phyloP scores from a whole-genome alignment of 1,284 basidiomycete genomes.

The Apiotrichum veenhuisii region DNA sequence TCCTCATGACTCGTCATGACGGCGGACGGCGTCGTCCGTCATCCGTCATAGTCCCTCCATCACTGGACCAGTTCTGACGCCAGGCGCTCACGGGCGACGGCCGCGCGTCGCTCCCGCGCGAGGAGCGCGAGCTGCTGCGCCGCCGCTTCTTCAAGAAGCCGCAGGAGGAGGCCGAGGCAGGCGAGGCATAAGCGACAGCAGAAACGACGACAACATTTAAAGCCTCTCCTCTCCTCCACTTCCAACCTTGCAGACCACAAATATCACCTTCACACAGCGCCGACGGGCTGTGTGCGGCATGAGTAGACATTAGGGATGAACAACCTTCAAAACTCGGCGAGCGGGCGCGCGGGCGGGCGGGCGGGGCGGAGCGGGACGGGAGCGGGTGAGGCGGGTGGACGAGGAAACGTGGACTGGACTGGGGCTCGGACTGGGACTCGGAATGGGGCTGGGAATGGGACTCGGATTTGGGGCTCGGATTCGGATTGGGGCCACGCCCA shows the following conservation, averaged over 20 bases:
- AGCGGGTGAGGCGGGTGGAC: not conserved
- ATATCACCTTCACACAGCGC: not conserved
- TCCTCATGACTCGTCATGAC: too few species aligned
- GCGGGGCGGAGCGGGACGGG: not conserved
- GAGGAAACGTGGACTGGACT: not conserved
- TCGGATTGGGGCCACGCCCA: too few species aligned
- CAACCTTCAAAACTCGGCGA: constrained; percentile 6
- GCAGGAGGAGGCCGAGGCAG: constrained; percentile 34
- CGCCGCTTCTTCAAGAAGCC: constrained; percentile 53
- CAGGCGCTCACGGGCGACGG: constrained; percentile 38
- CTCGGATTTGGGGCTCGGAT: too few species aligned
- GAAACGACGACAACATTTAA: not conserved
- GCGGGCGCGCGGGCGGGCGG: not conserved
- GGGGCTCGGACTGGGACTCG: too few species aligned
- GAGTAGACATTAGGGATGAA: constrained; percentile 23
- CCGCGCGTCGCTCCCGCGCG: constrained; percentile 40
- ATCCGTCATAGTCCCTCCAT: too few species aligned
- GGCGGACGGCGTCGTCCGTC: too few species aligned
- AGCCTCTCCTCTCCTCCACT: not conserved
- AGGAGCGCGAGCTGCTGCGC: constrained; percentile 51
- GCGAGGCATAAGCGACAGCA: constrained; percentile 13
- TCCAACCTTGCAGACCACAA: not conserved
- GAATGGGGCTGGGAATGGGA: too few species aligned
- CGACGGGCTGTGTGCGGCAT: constrained; percentile 2
- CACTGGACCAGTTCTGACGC: too few species aligned